These are phyloP conservation scores for Phytopythium kandeliae DNA, from an alignment of 352 stramenopile species.

Conservation along the genomic window DNA sequence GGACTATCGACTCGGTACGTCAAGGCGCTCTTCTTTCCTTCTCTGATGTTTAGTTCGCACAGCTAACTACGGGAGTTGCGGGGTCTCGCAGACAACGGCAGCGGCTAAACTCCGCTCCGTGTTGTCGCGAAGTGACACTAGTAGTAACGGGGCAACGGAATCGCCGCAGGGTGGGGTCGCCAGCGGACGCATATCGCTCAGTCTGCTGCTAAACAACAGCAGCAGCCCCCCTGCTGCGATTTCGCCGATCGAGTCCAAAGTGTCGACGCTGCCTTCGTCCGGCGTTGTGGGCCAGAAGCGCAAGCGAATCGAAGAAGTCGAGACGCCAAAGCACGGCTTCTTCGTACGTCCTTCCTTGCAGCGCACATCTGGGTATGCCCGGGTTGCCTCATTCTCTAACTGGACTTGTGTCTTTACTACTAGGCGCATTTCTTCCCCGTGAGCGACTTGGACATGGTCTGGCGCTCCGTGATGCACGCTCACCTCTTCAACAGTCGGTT, in stretches of 20 bases:
- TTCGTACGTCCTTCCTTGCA: constrained; percentile 21
- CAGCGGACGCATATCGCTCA: constrained; percentile 20
- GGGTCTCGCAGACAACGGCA: constrained; percentile 9
- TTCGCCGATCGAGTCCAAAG: constrained; percentile 3
- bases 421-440: constrained; percentile 55
- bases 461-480: constrained; percentile 53
- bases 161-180: not conserved
- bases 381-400: too few relatives aligned
- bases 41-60: not conserved
- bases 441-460: constrained; percentile 52
- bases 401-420: not conserved
- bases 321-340: constrained; percentile 13
- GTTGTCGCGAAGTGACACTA: not conserved
- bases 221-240: constrained; percentile 6
- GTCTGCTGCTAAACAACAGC: constrained; percentile 37
- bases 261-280: constrained; percentile 14
- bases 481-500: constrained; percentile 56
- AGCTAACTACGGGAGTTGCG: not conserved
- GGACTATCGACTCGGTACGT: constrained; percentile 33
- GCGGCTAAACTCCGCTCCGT: constrained; percentile 15
- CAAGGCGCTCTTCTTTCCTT: not conserved
- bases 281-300: constrained; percentile 19
- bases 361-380: too few relatives aligned
- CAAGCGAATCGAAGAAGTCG: constrained; percentile 16
- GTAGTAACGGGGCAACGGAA: not conserved